Percentiles rank a stretch among this genome's conserved stretches.
Conservation (phyloP, 305 asterid species). For the Withania somnifera region DNA sequence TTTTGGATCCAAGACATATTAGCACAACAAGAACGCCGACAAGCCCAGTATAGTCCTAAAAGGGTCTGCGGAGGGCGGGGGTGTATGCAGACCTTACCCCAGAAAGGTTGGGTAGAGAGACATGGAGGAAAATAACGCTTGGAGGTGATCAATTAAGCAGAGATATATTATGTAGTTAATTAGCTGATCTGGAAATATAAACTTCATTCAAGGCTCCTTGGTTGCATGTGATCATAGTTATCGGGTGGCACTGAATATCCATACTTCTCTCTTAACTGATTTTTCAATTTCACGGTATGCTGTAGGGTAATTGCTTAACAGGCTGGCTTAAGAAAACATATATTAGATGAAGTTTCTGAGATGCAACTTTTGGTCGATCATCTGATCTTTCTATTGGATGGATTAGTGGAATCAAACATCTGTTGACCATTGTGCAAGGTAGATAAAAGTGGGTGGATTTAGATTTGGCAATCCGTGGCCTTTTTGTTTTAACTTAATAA, state of each 20-base stretch:
- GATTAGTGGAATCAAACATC: background rate
- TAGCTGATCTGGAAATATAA: background rate
- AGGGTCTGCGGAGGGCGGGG: background rate
- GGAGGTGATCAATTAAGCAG: background rate
- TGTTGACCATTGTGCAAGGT: background rate
- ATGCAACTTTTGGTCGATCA: background rate
- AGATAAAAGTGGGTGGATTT: background rate
- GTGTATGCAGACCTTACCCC: background rate
- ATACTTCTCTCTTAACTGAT: background rate
- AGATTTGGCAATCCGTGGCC: background rate
- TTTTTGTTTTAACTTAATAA: background rate
- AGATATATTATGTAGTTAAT: background rate
- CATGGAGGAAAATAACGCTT: background rate
- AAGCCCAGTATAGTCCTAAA: background rate
- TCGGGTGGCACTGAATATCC: background rate
- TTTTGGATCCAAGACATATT: background rate
- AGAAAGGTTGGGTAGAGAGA: background rate
- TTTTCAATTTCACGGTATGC: background rate
- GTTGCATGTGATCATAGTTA: background rate
- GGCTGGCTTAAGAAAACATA: background rate
- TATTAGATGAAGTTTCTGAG: background rate
- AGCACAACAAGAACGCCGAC: background rate
- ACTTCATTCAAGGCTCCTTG: background rate
- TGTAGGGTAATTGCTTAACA: background rate
- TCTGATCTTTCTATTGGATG: background rate